Evolutionary conservation across 495 filamentous ascomycete species (phyloP), one percentile per base, ranked within the genome.

Genomic region (Neurospora sp.): DNA sequence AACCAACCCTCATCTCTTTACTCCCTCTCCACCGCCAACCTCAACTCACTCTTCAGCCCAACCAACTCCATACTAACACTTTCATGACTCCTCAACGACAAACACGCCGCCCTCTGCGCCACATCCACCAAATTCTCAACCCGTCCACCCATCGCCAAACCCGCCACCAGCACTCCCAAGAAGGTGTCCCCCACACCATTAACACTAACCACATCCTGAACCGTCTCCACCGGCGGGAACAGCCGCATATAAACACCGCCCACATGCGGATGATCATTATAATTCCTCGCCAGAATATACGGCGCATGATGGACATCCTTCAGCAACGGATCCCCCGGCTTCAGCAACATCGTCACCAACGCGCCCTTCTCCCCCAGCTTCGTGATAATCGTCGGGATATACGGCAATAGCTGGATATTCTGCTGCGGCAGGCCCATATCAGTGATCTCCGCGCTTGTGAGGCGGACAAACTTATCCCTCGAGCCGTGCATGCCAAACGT

Each of bases 171-270:
- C 18, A 93, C 91, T 4, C 95, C 96, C 3, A 96, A 83, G 75
- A 98, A 93, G 0, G 96, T 98, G 82, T 99, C 96, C 6, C 96
- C 96, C 0, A 93, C 94, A 0, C 94, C 96, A 79, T 98, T 99
- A 14, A 98, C 96, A 74, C 92, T 95, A 14, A 95, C 90, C 5
- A 97, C 84, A 39, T 93, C 88, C 18, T 86, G 80, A 1, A 97
- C 83, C n/a, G 82, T 78, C 81, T 92, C 89, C 3, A 85, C 86
- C 16, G 91, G 84, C 0, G 91, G 87, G 81, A 93, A 96, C 31
- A 94, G 79, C 45, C 92, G 85, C 89, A 98, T 92, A 76, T 96
- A 97, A 20, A 97, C 87, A 0, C 94, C 94, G 5, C 91, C 93
- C 6, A 97, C 84, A n/a, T 81, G 77, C 0, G 83, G 76, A 22